Evolutionary conservation across 495 filamentous ascomycete genomes (phyloP), one percentile per base, ranked within the genome.

Genomic region (Penicillium subrubescens): DNA sequence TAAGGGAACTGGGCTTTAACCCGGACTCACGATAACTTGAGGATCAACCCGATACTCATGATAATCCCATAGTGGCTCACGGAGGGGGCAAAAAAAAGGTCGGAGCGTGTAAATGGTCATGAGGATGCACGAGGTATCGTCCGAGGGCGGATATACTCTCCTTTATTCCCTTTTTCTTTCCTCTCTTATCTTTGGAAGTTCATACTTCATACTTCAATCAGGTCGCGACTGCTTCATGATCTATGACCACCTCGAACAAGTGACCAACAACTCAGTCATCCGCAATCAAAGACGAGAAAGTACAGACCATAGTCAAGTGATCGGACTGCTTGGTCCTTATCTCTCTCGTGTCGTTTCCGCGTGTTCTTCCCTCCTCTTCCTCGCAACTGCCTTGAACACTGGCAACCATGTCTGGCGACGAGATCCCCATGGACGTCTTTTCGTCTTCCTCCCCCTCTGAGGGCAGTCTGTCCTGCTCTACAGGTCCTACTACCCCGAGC

Each of bases 401-500:
- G 5, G 19, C 33, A 29, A 61, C 56, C 58, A 63, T 64, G 65
- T 57, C 69, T 11, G 43, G 58, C 62, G 61, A 66, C 50, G 65
- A 67, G 29, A 64, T 64, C 41, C 53, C 63, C 8, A 74, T 72
- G 69, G 73, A 74, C 39, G 55, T 67, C 33, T 59, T 71, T 8
- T 67, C 67, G 8, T 67, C 72, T 27, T 67, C 72, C 23, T 77
- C 77, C 1, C 74, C 51, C 19, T 77, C 77, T 1, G 75, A 67
- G 10, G 59, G 67, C 19, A 72, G 71, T 50, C 44, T 61, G 3
- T 68, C 62, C 31, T 59, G 67, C 59, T 86, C 83, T 0, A 86
- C 82, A 0, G 78, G 78, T 17, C 84, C 81, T 5, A 87, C 84
- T 5, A 85, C 81, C 3, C 83, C 85, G n/a, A 80, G 82, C 56